Evolutionary conservation across 805 yeast species (phyloP), one percentile per base, ranked within the genome.

Genomic region (Vanderwaltozyma polyspora): DNA sequence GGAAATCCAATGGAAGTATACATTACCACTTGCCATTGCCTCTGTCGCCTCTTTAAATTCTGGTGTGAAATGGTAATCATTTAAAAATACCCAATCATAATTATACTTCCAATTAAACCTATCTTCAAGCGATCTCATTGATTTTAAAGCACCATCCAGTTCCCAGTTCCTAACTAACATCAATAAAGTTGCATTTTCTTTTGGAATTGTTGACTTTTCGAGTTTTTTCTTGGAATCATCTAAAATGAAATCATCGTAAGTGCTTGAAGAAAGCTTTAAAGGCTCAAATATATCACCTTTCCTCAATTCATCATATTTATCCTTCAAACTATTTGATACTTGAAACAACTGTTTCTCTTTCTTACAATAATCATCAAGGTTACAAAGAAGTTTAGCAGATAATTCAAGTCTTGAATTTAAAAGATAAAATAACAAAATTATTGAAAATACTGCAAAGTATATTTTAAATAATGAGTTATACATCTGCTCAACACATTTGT

Each of bases 141-240:
- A 73, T 29, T 59, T 52, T 29, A 86, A 57, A 0, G 91, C 94
- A 1, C 79, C 86, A 9, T 68, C 64, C 8, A 86, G 57, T 55
- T 86, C 96, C 59, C 69, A 65, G 53, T 86, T 86, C 37, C 96
- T 64, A 25, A 83, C 94, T 18, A 87, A 70, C 94, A 89, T 86
- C 35, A 87, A 69, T 18, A 87, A 54, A 0, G 94, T 79, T 3
- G 96, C 96, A 54, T 85, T 86, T 49, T 49, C 52, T 23, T 44
- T 45, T 10, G 26, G 13, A 4, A 8, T 7, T 5, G 5, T 14
- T 12, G 3, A 5, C n/a, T 31, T 25, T 6, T 14, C 16, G 3
- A 11, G 8, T 23, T 11, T 8, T n/a, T 27, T 23, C 9, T 22
- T 6, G 19, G 15, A 15, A 5, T 35, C 26, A 3, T 24, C n/a